A percentile compares a stretch with the other conserved stretches of the same genome.
Conservation (phyloP, 208 protist genomes). For the Trypanosoma rangeli region DNA sequence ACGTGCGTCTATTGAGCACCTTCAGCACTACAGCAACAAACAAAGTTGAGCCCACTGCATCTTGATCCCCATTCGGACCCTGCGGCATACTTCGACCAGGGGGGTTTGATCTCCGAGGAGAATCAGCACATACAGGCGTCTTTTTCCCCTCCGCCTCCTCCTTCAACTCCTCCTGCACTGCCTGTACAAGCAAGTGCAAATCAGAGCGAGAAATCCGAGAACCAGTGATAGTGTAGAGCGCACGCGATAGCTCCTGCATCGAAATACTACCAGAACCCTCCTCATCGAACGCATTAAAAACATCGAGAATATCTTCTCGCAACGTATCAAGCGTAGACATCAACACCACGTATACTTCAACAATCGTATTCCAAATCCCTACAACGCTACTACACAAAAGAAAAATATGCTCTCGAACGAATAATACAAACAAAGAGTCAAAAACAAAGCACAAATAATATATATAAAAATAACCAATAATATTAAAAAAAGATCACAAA, state of each 20-base stretch:
- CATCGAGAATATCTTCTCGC: constrained; percentile 76
- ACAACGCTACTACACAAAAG: neutral
- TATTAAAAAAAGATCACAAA: neutral
- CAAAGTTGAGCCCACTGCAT: constrained; percentile 58
- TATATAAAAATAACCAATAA: neutral
- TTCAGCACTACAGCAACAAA: constrained; percentile 78
- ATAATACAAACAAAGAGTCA: too few species aligned
- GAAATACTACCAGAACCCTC: constrained; percentile 72
- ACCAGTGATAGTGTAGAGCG: constrained; percentile 80
- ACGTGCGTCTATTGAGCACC: constrained; percentile 60
- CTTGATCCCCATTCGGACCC: constrained; percentile 17
- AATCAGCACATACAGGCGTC: neutral
- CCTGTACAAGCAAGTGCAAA: constrained; percentile 50
- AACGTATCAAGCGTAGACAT: constrained; percentile 43
- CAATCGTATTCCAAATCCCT: neutral
- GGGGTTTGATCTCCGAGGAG: neutral
- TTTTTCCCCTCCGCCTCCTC: constrained; percentile 26
- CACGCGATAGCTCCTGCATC: constrained; percentile 55
- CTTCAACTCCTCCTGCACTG: constrained; percentile 38
- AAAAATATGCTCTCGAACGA: too few species aligned
- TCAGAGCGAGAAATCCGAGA: constrained; percentile 54
- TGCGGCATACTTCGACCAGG: neutral
- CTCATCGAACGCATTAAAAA: constrained; percentile 85
- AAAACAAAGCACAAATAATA: neutral
- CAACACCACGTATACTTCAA: neutral